Conservation (phyloP, 1,284 basidiomycete species). For the Meira miltonrushii region DNA sequence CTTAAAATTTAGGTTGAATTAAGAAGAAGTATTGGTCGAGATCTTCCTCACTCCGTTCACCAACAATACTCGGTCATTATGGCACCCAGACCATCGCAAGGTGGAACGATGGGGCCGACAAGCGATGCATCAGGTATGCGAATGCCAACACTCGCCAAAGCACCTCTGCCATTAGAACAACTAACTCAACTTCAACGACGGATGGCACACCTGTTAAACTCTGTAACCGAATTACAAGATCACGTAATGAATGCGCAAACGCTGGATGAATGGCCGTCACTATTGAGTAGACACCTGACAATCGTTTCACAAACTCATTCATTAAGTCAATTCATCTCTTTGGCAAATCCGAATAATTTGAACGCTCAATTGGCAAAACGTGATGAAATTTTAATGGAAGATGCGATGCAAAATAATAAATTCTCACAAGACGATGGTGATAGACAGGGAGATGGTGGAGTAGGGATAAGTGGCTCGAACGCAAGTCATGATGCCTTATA, state of each 20-base stretch:
- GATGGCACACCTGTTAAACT: slow-evolving; percentile 6
- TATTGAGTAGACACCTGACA: slow-evolving; percentile 9
- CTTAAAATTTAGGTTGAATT: no score
- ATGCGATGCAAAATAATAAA: slow-evolving; percentile 1
- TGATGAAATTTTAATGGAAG: background rate
- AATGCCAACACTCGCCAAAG: background rate
- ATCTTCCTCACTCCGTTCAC: background rate
- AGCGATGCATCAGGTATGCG: no score
- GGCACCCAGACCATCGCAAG: no score
- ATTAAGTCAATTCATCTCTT: slow-evolving; percentile 10
- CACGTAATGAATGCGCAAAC: slow-evolving; percentile 2
- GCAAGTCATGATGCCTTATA: background rate
- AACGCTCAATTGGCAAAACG: background rate
- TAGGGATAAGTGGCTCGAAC: background rate
- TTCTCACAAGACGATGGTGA: background rate
- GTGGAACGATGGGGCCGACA: no score
- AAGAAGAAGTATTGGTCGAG: no score
- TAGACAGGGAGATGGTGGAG: background rate
- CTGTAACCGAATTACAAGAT: background rate
- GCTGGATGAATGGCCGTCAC: slow-evolving; percentile 9
- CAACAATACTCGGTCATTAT: no score
- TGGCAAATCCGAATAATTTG: slow-evolving; percentile 6
- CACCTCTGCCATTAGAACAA: background rate
- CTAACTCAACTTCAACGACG: slow-evolving; percentile 7
- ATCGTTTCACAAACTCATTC: slow-evolving; percentile 14